A percentile compares a stretch with the other conserved stretches of the same genome.
Evolutionary conservation across 2,329 filamentous ascomycete species (phyloP).

Genomic region (Geoglossum cookeanum): DNA sequence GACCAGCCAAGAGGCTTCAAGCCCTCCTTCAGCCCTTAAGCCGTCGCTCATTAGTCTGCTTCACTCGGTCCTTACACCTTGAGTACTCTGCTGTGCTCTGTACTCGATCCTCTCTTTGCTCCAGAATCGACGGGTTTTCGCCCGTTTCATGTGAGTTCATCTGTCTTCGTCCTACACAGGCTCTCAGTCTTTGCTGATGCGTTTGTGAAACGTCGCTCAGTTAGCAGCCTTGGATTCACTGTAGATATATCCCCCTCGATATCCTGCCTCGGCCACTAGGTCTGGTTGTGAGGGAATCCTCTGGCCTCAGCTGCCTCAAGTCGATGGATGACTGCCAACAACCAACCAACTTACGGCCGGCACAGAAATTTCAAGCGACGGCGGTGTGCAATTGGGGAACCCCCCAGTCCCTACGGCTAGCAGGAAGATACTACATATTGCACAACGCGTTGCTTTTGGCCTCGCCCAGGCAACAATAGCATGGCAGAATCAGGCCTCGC

Average conservation of each 20-base stretch:
- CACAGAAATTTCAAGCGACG: neutral
- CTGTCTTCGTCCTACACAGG: neutral
- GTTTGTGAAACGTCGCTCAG: neutral
- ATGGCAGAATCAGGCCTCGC: slow-evolving; percentile 20
- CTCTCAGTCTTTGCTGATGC: neutral
- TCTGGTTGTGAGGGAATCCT: neutral
- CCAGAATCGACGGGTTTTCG: neutral
- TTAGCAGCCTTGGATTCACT: neutral
- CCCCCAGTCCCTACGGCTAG: neutral
- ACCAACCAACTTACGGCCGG: no score
- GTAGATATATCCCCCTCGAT: neutral
- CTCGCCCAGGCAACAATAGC: neutral
- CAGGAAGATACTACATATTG: neutral
- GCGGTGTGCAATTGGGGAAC: neutral
- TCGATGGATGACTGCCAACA: neutral
- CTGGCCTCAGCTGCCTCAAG: neutral
- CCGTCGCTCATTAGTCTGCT: no score
- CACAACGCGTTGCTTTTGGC: no score
- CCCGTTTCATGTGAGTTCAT: no score
- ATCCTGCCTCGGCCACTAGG: neutral
- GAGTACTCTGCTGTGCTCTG: no score
- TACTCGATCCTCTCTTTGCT: neutral
- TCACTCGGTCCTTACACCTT: no score
- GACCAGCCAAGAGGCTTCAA: no score
- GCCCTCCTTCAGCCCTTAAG: no score